Percentiles rank a stretch among this genome's conserved stretches.
phyloP scores from a whole-genome alignment of 305 asterid species.

The Nicotiana rustica region DNA sequence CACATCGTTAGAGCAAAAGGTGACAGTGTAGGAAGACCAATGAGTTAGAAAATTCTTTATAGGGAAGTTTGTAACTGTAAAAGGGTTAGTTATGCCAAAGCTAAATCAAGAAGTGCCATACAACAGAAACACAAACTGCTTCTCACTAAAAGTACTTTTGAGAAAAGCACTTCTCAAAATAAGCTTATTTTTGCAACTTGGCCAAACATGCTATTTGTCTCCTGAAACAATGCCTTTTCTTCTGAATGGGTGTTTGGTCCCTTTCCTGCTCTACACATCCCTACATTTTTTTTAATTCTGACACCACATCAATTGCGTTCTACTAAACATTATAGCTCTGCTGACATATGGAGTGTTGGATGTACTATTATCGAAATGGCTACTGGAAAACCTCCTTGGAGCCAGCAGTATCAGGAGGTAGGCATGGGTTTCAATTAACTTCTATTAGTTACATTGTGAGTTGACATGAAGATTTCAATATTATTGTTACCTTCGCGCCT shows the following conservation, averaged over 20 bases:
- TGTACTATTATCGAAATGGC: constrained; percentile 99
- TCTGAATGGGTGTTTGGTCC: not conserved
- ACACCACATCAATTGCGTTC: not conserved
- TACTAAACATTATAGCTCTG: constrained; percentile 61
- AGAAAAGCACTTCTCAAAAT: too few relatives aligned
- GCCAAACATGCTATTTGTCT: not conserved
- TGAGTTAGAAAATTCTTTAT: not conserved
- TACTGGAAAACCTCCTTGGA: constrained; percentile 99
- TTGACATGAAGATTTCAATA: constrained; percentile 19
- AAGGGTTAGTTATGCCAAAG: not conserved
- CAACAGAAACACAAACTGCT: not conserved
- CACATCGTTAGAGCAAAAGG: not conserved
- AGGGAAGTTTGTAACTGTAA: not conserved
- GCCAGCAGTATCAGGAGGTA: constrained; percentile 98
- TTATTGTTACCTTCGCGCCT: not conserved
- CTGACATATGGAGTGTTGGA: constrained; percentile 99
- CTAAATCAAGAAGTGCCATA: constrained; percentile 11
- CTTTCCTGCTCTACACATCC: constrained; percentile 6
- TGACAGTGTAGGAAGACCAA: not conserved
- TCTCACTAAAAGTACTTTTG: too few relatives aligned
- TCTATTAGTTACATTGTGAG: constrained; percentile 34
- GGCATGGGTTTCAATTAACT: constrained; percentile 31
- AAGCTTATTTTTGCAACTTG: too few relatives aligned
- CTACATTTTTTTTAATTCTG: not conserved
- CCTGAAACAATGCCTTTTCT: not conserved